These are phyloP conservation scores for Trichaptum fuscoviolaceum DNA, from an alignment of 768 basidiomycete species.

Conservation along the genomic window DNA sequence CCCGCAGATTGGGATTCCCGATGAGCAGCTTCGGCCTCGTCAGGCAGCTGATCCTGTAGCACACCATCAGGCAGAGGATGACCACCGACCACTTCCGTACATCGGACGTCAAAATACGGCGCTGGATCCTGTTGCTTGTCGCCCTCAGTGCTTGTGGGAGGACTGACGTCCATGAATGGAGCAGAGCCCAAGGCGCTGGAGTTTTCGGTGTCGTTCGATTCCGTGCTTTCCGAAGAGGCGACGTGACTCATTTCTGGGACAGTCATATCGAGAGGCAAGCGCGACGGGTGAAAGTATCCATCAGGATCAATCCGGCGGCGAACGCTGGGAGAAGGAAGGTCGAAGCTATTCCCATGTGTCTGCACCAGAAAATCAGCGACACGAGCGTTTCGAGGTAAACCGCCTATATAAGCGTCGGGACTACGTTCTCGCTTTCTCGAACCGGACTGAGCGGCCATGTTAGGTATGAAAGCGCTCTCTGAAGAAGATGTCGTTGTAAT, in stretches of 20 bases:
- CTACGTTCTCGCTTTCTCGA: constrained; percentile 46
- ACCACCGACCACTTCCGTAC: not conserved
- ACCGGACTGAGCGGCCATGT: constrained; percentile 10
- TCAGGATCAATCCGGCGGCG: constrained; percentile 1
- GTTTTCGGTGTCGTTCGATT: not conserved
- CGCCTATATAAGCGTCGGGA: constrained; percentile 38
- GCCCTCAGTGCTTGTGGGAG: not conserved
- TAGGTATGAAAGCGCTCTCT: not conserved
- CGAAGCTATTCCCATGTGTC: constrained; percentile 13
- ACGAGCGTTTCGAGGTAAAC: constrained; percentile 30
- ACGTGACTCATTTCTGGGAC: not conserved
- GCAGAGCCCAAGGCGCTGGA: not conserved
- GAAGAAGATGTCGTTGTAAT: not conserved
- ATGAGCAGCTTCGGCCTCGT: not conserved
- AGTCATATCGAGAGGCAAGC: not conserved
- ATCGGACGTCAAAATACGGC: not conserved
- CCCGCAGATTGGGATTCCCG: not conserved
- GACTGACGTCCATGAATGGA: not conserved
- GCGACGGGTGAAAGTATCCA: not conserved
- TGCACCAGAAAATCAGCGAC: constrained; percentile 13
- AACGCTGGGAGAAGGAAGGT: constrained; percentile 21
- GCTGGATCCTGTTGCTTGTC: not conserved
- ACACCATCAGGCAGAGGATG: not conserved
- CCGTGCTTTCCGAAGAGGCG: not conserved
- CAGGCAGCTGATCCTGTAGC: not conserved